A percentile compares a stretch with the other conserved stretches of the same genome.
Evolutionary conservation across 441 rosid genomes (phyloP).

Genomic region (Gossypium davidsonii): DNA sequence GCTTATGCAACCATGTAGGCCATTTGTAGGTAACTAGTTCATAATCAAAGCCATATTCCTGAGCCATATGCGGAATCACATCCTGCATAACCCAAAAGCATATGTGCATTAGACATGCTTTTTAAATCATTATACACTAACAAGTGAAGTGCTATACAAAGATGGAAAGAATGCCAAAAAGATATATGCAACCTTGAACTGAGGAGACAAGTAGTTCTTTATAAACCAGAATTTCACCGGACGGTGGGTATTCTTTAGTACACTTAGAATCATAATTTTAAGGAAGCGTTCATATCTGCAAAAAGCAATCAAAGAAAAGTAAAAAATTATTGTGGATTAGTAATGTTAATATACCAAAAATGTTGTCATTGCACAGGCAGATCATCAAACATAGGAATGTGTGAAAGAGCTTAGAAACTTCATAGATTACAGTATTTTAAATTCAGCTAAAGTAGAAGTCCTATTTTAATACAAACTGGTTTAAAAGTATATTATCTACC

Average conservation of each 20-base stretch:
- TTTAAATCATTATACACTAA: not conserved
- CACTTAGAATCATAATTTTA: slow-evolving; percentile 80
- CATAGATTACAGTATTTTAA: not conserved
- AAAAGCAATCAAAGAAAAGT: slow-evolving; percentile 14
- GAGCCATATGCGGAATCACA: slow-evolving; percentile 94
- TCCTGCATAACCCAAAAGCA: slow-evolving; percentile 46
- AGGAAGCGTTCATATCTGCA: slow-evolving; percentile 93
- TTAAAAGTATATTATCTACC: too few relatives aligned
- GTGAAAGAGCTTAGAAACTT: not conserved
- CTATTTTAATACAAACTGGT: too few relatives aligned
- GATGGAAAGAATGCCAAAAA: slow-evolving; percentile 5
- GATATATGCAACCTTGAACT: slow-evolving; percentile 63
- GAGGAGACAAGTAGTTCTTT: slow-evolving; percentile 98
- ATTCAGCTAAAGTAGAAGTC: not conserved
- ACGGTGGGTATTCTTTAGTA: slow-evolving; percentile 83
- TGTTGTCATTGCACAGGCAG: not conserved
- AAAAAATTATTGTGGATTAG: slow-evolving; percentile 1
- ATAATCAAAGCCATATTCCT: slow-evolving; percentile 88
- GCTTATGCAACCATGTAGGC: slow-evolving; percentile 99
- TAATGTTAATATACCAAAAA: not conserved
- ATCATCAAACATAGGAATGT: not conserved
- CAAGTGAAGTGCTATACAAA: not conserved
- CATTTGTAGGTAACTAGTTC: slow-evolving; percentile 94
- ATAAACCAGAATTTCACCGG: slow-evolving; percentile 99
- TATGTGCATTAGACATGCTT: slow-evolving; percentile 10